Base-by-base conservation (phyloP, 441 rosid species). In the Eutrema salsugineum region DNA sequence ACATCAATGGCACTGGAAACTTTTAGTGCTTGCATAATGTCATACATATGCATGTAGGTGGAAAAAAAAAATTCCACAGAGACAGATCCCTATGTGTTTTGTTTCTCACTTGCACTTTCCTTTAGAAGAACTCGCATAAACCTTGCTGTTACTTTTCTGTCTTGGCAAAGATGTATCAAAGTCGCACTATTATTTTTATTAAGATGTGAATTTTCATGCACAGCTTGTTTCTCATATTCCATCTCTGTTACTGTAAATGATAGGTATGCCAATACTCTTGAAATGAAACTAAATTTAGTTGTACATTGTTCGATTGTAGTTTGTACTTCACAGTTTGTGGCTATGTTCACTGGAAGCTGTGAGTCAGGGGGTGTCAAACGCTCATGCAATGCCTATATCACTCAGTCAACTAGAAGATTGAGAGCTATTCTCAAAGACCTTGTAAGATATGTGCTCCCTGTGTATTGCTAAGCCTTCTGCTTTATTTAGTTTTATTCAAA, bases 281-380 rank as follows among this genome's bases (percentile, higher is more conserved):
- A 60, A 24, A 30, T 56, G 27, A 39, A 46, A 60, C 39, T 67
- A 19, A 32, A 9, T 9, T 63, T 55, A 69, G 65, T 28, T 77
- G 35, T 77, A 17, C 65, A 73, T 80, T 71, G 58, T 27, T 78
- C 75, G 62, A 47, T 14, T 68, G 68, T 60, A 78, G 99, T 88
- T 48, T 91, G 91, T 55, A 86, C 97, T 77, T 83, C 97, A 32
- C 89, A 90, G 72, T 96, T 93, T 80, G 91, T 93, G 77, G 97
- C 84, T 78, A 84, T 96, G 97, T 93, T 96, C 78, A 86, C 81
- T 63, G 83, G 76, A 60, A 63, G 81, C 77, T 76, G 70, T 72
- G 85, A 77, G 70, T 77, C 76, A 8, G 89, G 77, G 81, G 77
- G 73, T 47, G 80, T 63, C 76, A 87, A 78, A 77, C 60, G 72